phyloP scores from a whole-genome alignment of 768 basidiomycete species.

The Filobasidium wieringae region DNA sequence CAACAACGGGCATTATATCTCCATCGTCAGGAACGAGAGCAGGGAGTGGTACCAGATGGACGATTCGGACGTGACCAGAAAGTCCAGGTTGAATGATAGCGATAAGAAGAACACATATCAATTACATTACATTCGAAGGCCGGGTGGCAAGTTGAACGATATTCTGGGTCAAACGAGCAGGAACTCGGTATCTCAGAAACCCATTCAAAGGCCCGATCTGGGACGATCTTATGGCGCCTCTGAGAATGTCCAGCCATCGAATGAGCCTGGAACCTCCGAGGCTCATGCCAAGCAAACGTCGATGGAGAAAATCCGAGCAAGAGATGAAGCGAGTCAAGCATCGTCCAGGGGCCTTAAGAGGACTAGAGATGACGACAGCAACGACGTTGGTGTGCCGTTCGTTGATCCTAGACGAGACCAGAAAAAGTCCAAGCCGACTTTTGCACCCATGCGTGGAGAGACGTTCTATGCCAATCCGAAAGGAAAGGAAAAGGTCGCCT shows the following conservation, averaged over 20 bases:
- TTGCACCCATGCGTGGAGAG: not conserved
- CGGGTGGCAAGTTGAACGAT: slow-evolving; percentile 1
- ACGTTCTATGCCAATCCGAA: not conserved
- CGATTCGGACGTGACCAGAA: slow-evolving; percentile 59
- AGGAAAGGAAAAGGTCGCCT: not conserved
- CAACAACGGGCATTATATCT: slow-evolving; percentile 90
- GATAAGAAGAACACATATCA: slow-evolving; percentile 76
- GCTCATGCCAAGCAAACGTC: not conserved
- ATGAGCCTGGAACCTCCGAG: not conserved
- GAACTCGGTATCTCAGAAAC: not conserved
- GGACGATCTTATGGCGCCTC: not conserved
- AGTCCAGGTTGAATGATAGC: slow-evolving; percentile 44
- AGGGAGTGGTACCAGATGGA: slow-evolving; percentile 87
- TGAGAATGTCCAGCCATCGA: not conserved
- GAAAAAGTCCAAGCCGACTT: not conserved
- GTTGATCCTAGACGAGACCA: not conserved
- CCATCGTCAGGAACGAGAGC: slow-evolving; percentile 59
- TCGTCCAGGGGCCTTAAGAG: not conserved
- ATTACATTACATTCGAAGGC: slow-evolving; percentile 65
- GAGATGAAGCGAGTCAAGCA: not conserved
- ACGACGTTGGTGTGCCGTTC: too few species aligned
- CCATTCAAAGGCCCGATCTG: not conserved
- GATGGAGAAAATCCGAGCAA: not conserved
- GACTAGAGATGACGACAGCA: not conserved
- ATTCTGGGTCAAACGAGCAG: not conserved